Conservation (phyloP, 2,329 filamentous ascomycete species). For the Aspergillus aculeatinus region DNA sequence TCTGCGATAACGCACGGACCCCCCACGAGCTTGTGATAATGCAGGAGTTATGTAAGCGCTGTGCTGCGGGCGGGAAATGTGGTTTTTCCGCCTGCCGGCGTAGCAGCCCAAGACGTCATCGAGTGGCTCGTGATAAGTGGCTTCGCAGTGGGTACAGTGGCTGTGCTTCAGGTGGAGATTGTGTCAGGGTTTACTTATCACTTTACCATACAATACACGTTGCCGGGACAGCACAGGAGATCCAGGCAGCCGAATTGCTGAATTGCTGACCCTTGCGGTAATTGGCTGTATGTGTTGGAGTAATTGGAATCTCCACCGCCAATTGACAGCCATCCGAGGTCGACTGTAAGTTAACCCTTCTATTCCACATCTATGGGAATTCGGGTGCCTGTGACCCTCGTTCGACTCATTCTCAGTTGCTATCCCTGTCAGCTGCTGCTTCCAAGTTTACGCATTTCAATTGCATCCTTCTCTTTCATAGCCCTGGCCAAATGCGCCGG, state of each 20-base stretch:
- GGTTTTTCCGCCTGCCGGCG: conserved; percentile 6
- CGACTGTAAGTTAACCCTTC: background rate
- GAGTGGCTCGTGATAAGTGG: background rate
- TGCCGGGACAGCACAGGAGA: background rate
- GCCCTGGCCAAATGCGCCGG: background rate
- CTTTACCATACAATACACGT: conserved; percentile 7
- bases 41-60: conserved; percentile 8
- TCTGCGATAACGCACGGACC: conserved; percentile 25
- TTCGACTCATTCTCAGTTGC: background rate
- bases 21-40: conserved; percentile 10
- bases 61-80: background rate
- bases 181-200: background rate
- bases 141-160: background rate
- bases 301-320: conserved; percentile 1
- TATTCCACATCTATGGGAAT: conserved; percentile 11
- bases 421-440: background rate
- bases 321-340: conserved; percentile 4
- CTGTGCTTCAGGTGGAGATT: background rate
- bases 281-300: background rate
- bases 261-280: conserved; percentile 1
- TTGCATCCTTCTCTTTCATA: background rate
- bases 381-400: conserved; percentile 17
- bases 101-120: background rate
- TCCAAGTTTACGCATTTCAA: too few relatives aligned
- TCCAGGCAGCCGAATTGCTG: conserved; percentile 12